Percentiles rank a stretch among this genome's conserved stretches.
phyloP scores from a whole-genome alignment of 345 rosid species.

The Rhodamnia rubescens region DNA sequence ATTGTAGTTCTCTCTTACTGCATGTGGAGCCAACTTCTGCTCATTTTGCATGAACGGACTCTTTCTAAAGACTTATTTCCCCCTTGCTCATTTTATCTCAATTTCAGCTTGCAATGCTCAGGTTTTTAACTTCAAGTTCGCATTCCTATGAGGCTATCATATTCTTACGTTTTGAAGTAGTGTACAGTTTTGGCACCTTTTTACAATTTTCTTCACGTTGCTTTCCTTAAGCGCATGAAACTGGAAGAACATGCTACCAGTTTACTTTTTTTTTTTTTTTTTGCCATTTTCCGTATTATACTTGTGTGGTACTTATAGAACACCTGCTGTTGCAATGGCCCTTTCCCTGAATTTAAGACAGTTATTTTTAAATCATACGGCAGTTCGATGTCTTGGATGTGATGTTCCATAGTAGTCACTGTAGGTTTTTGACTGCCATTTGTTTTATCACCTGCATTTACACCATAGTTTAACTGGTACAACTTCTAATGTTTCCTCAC shows the following conservation, averaged over 20 bases:
- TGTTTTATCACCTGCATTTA: background rate
- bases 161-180: background rate
- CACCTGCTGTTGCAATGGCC: background rate
- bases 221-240: background rate
- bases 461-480: background rate
- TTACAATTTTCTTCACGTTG: background rate
- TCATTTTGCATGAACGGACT: background rate
- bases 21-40: background rate
- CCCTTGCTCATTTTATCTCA: background rate
- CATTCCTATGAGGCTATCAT: background rate
- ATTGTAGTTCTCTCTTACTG: background rate
- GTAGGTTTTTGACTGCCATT: background rate
- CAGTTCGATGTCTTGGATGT: background rate
- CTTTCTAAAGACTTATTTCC: background rate
- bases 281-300: background rate
- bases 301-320: background rate
- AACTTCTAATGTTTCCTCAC: background rate
- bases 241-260: background rate
- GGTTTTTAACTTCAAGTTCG: background rate
- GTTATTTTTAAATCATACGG: background rate
- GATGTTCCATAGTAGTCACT: background rate
- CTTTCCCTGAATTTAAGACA: background rate
- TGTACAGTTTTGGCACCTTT: background rate
- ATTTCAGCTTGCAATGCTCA: background rate
- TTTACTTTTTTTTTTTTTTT: background rate